Percentiles rank a stretch among this genome's conserved stretches.
Conservation (phyloP, 2,329 filamentous ascomycete species). For the Pseudogymnoascus verrucosus region DNA sequence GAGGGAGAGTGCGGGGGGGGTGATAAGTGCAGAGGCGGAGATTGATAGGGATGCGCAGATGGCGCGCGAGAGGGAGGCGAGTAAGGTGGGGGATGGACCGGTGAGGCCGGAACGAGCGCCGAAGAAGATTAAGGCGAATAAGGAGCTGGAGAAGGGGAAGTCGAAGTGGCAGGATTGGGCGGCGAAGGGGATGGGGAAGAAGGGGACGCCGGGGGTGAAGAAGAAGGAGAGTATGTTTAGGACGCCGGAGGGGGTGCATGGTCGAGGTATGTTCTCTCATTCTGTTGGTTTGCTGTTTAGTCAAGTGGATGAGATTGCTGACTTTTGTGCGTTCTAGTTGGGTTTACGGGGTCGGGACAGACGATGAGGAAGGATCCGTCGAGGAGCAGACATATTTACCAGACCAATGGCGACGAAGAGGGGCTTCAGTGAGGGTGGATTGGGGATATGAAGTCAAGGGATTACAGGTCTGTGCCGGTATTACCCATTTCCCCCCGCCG, state of each 20-base stretch:
- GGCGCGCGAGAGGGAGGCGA: conserved; percentile 52
- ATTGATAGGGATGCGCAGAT: conserved; percentile 60
- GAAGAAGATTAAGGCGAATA: conserved; percentile 86
- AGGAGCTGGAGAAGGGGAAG: conserved; percentile 84
- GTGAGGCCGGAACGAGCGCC: conserved; percentile 58
- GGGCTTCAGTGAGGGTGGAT: conserved; percentile 15
- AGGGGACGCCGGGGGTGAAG: conserved; percentile 30
- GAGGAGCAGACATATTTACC: conserved; percentile 76
- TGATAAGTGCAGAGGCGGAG: conserved; percentile 35
- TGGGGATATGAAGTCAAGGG: neutral
- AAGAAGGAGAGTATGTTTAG: conserved; percentile 98
- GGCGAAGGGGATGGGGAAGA: conserved; percentile 63
- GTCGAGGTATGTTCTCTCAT: conserved; percentile 58
- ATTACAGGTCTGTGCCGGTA: neutral
- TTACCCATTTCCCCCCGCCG: neutral
- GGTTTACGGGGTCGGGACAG: conserved; percentile 92
- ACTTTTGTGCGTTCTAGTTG: conserved; percentile 51
- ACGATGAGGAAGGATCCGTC: conserved; percentile 88
- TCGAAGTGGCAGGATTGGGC: conserved; percentile 93
- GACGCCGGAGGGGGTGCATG: conserved; percentile 77
- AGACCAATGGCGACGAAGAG: conserved; percentile 66
- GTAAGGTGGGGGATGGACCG: conserved; percentile 52
- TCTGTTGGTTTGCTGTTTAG: neutral
- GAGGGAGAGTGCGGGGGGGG: conserved; percentile 24
- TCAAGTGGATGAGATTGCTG: neutral